phyloP scores from a whole-genome alignment of 1,284 basidiomycete genomes.

The Fomitopsis pinicola region DNA sequence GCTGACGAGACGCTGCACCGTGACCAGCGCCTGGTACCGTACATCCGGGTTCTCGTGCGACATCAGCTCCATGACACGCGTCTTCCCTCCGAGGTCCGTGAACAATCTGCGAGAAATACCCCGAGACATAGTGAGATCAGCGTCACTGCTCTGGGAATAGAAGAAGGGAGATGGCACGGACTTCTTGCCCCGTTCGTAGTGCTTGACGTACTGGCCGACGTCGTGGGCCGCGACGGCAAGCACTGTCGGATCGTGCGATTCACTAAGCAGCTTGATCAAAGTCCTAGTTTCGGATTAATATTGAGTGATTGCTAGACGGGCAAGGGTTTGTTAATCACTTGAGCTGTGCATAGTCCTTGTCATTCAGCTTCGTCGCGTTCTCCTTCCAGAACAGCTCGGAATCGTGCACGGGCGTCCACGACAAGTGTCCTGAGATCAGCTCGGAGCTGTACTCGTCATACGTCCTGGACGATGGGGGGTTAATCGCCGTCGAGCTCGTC shows the following conservation, averaged over 20 bases:
- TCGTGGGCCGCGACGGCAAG: conserved; percentile 90
- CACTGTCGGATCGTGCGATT: conserved; percentile 70
- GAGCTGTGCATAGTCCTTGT: conserved; percentile 75
- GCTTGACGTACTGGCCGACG: conserved; percentile 90
- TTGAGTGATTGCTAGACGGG: conserved; percentile 1
- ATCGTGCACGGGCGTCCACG: conserved; percentile 94
- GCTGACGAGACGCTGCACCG: conserved; percentile 79
- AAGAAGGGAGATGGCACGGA: conserved; percentile 33
- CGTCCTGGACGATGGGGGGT: conserved; percentile 50
- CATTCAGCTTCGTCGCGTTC: conserved; percentile 83
- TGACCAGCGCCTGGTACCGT: conserved; percentile 85
- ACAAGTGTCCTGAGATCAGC: conserved; percentile 83
- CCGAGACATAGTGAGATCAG: conserved; percentile 7
- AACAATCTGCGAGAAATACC: conserved; percentile 50
- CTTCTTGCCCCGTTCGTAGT: conserved; percentile 89
- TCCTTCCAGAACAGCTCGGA: conserved; percentile 98
- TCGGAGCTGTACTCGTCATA: conserved; percentile 97
- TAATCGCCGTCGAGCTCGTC: not conserved
- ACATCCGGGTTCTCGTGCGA: conserved; percentile 85
- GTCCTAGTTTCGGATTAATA: conserved; percentile 38
- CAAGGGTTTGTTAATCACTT: conserved; percentile 47
- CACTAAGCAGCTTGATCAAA: conserved; percentile 68
- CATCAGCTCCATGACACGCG: conserved; percentile 93
- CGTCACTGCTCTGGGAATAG: not conserved
- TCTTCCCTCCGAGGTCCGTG: conserved; percentile 84